Base-by-base conservation (phyloP, 2,329 filamentous ascomycete species). In the Metarhizium anisopliae region DNA sequence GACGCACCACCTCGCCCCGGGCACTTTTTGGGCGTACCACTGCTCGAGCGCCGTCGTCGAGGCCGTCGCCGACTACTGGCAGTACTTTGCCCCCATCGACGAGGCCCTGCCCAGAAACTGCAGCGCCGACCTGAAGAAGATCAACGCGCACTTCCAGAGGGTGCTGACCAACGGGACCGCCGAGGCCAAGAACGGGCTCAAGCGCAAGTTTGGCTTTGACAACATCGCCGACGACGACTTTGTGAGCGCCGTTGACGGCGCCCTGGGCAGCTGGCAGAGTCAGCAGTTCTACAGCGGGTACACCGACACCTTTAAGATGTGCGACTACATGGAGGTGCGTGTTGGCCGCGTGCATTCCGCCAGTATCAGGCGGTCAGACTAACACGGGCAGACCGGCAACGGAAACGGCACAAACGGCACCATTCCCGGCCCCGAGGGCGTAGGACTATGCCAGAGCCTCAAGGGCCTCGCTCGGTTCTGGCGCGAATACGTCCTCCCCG, bases 21-120 rank as follows among this genome's bases (percentile, higher is more conserved):
- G 90, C 43, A 75, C 85, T 8, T 92, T 87, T 68, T 91, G 81
- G 78, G 89, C 80, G 2, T 81, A 86, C 7, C 90, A 94, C 51
- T 84, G 85, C 0, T 89, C 86, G 0, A 91, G 87, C 1, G 89
- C 87, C 2, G 87, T 92, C 2, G 87, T 86, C 0, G 79, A 84
- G 61, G 87, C 89, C 4, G 86, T 91, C 56, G 83, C 81, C 60
- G 86, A 91, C 62, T 89, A 84, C 70, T 91, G 86, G 75, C 64
- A 76, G 61, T 81, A 80, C 64, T 77, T 68, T 54, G 71, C 74
- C 52, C 75, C 74, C 1, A 70, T 76, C 1, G 69, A 72, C 14
- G 61, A 72, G 14, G 79, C 70, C 42, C 71, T 72, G 1, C 77
- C 78, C 67, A 66, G 74, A 2, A 79, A 81, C 52, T 93, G 89